Conservation (phyloP, 1,284 basidiomycete species). For the Pascua guehoae region DNA sequence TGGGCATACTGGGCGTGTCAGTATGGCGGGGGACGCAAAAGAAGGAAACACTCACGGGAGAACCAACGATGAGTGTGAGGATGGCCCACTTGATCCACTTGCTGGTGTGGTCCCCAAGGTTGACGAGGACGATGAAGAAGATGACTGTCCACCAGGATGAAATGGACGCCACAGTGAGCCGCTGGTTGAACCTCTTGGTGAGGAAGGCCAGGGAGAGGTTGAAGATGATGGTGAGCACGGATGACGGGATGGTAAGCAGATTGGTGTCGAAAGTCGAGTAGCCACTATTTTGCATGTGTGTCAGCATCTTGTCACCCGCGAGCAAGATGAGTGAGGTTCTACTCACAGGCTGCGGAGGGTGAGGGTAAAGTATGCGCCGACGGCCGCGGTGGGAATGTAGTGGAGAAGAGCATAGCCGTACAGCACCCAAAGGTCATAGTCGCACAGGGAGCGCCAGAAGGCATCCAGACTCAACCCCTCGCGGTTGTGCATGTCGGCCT, state of each 20-base stretch:
- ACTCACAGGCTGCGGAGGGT: conserved; percentile 4
- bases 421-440: conserved; percentile 49
- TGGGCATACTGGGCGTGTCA: conserved; percentile 16
- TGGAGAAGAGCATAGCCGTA: conserved; percentile 36
- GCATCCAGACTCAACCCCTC: conserved; percentile 35
- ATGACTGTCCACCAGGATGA: conserved; percentile 31
- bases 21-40: too few relatives aligned
- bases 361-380: conserved; percentile 31
- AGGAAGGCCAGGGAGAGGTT: conserved; percentile 30
- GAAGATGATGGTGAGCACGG: conserved; percentile 38
- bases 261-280: conserved; percentile 48
- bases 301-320: too few relatives aligned
- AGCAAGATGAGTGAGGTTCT: too few relatives aligned
- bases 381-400: conserved; percentile 24
- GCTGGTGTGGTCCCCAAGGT: conserved; percentile 19
- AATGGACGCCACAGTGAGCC: conserved; percentile 16
- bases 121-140: conserved; percentile 25
- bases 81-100: conserved; percentile 22
- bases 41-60: conserved; percentile 6
- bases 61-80: conserved; percentile 15
- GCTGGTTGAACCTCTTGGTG: conserved; percentile 30
- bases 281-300: conserved; percentile 14
- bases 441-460: conserved; percentile 33
- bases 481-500: conserved; percentile 50
- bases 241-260: conserved; percentile 39